Conservation (phyloP, 2,329 filamentous ascomycete genomes). For the Ascochyta koolunga region DNA sequence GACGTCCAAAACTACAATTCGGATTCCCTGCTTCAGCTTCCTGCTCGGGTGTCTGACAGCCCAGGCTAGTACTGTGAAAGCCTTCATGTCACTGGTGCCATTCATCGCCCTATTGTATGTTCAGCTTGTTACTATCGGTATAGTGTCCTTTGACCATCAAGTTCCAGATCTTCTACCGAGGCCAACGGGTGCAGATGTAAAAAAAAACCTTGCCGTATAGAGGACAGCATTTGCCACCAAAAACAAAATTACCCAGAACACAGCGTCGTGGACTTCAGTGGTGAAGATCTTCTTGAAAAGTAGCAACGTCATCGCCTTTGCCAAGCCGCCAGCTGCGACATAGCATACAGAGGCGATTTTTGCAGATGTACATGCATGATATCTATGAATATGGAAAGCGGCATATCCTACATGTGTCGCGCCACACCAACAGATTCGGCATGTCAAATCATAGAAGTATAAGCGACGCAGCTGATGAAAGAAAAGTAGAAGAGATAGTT, state of each 20-base stretch:
- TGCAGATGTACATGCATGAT: not conserved
- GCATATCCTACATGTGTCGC: not conserved
- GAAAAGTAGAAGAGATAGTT: not conserved
- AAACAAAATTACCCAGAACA: not conserved
- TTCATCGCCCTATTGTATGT: not conserved
- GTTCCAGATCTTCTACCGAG: not conserved
- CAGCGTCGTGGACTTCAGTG: not conserved
- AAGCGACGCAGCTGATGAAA: not conserved
- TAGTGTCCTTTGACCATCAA: not conserved
- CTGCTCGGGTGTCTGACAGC: constrained; percentile 18
- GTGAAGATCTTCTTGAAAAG: not conserved
- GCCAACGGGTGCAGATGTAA: not conserved
- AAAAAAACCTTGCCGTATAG: not conserved
- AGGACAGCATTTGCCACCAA: not conserved
- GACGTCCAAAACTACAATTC: not conserved
- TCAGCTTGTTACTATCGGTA: not conserved
- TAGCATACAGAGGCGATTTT: not conserved
- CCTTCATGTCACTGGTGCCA: constrained; percentile 19
- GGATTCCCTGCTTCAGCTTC: constrained; percentile 16
- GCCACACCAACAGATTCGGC: not conserved
- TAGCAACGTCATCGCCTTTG: not conserved
- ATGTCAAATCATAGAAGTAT: not conserved
- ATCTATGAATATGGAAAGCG: not conserved
- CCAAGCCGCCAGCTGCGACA: not conserved
- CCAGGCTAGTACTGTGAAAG: constrained; percentile 20